phyloP scores from a whole-genome alignment of 108 stramenopile species.

The Cylindrotheca fusiformis region DNA sequence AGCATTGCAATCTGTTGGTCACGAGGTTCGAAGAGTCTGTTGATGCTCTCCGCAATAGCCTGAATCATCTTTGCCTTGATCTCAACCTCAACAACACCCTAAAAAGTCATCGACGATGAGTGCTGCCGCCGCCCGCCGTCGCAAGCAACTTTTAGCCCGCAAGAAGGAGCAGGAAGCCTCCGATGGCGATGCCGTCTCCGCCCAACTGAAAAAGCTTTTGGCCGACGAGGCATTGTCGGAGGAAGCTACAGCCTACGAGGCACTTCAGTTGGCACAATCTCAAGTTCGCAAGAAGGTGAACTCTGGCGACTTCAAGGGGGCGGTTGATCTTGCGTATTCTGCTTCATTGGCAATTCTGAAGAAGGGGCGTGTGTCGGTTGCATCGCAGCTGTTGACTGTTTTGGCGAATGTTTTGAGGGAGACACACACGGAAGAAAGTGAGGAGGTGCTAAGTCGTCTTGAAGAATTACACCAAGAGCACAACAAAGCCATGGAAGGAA shows the following conservation, averaged over 20 bases:
- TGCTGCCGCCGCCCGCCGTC: conserved; percentile 85
- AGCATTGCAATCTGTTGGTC: too few species aligned
- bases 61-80: too few species aligned
- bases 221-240: conserved; percentile 37
- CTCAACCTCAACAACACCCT: too few species aligned
- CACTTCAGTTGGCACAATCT: conserved; percentile 81
- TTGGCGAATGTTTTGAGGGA: conserved; percentile 67
- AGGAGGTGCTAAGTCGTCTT: conserved; percentile 52
- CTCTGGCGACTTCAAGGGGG: conserved; percentile 51
- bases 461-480: conserved; percentile 56
- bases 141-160: conserved; percentile 68
- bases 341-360: conserved; percentile 46
- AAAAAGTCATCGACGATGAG: too few species aligned
- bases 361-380: conserved; percentile 66
- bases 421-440: conserved; percentile 68
- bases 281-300: conserved; percentile 72
- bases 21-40: too few species aligned
- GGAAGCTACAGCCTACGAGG: conserved; percentile 84
- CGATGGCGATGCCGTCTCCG: conserved; percentile 52
- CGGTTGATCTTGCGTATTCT: conserved; percentile 54
- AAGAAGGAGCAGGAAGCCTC: conserved; percentile 32
- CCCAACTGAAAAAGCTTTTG: conserved; percentile 57
- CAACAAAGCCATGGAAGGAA: conserved; percentile 51
- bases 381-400: conserved; percentile 64
- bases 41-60: too few species aligned